phyloP scores from a whole-genome alignment of 352 stramenopile genomes.

The Sclerospora graminicola region DNA sequence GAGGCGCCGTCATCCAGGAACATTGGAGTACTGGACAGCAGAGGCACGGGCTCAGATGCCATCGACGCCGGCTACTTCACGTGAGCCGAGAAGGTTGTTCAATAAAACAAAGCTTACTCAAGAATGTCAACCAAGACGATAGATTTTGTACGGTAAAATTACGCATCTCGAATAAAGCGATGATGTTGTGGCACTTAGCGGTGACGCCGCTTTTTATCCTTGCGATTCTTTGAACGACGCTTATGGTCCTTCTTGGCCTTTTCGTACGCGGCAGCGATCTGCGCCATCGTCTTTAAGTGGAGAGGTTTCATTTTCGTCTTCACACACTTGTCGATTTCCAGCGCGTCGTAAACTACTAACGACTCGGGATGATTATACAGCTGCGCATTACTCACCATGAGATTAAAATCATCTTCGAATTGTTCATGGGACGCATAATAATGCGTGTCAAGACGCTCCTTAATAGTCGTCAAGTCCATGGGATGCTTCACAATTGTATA shows the following conservation, averaged over 20 bases:
- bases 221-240: conserved; percentile 53
- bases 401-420: conserved; percentile 74
- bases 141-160: conserved; percentile 31
- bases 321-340: conserved; percentile 82
- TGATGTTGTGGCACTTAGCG: conserved; percentile 33
- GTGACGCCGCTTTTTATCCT: conserved; percentile 67
- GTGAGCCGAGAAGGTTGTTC: conserved; percentile 15
- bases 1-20: conserved; percentile 54
- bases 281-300: conserved; percentile 40
- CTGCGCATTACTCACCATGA: conserved; percentile 84
- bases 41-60: conserved; percentile 55
- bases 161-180: conserved; percentile 9
- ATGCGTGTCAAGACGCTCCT: conserved; percentile 57
- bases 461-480: conserved; percentile 86
- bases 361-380: conserved; percentile 81
- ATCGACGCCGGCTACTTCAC: conserved; percentile 85
- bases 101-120: conserved; percentile 2
- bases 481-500: conserved; percentile 81
- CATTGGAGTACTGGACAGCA: conserved; percentile 62
- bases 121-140: conserved; percentile 7
- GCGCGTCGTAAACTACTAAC: conserved; percentile 69
- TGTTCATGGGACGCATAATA: conserved; percentile 47
- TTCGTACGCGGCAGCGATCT: conserved; percentile 58
- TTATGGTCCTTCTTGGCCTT: conserved; percentile 78
- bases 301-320: conserved; percentile 68